A percentile compares a stretch with the other conserved stretches of the same genome.
Evolutionary conservation across 1,139 yeast genomes (phyloP).

Genomic region (Williopsis jadinii): DNA sequence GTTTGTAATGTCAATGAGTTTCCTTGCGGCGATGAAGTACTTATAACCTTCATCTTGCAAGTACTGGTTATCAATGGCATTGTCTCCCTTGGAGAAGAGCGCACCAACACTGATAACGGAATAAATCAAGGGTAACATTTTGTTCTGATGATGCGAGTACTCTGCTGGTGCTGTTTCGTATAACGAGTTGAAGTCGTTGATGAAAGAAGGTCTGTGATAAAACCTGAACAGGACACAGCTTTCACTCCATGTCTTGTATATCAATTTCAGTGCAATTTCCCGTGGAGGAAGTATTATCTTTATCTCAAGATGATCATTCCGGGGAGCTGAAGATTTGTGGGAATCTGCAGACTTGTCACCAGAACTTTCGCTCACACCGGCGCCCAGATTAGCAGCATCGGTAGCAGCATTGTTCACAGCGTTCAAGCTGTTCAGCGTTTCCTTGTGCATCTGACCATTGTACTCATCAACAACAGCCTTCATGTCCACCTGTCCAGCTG

Average conservation of each 20-base stretch:
- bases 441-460: slow-evolving; percentile 1
- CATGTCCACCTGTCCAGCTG: slow-evolving; percentile 14
- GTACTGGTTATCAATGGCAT: slow-evolving; percentile 36
- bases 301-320: slow-evolving; percentile 32
- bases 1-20: slow-evolving; percentile 62
- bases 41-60: slow-evolving; percentile 74
- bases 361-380: too few relatives aligned
- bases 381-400: too few relatives aligned
- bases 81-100: slow-evolving; percentile 44
- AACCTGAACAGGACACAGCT: slow-evolving; percentile 82
- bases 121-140: slow-evolving; percentile 73
- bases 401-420: too few relatives aligned
- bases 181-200: slow-evolving; percentile 48
- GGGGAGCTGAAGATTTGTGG: neutral
- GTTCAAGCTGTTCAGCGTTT: too few relatives aligned
- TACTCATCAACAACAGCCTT: slow-evolving; percentile 14
- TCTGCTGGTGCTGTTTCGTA: slow-evolving; percentile 63
- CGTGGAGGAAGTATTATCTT: slow-evolving; percentile 71
- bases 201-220: slow-evolving; percentile 76
- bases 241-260: slow-evolving; percentile 75
- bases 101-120: slow-evolving; percentile 70
- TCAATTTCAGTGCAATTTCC: slow-evolving; percentile 61
- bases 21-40: slow-evolving; percentile 78
- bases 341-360: too few relatives aligned
- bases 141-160: slow-evolving; percentile 68